phyloP scores from a whole-genome alignment of 2,329 filamentous ascomycete genomes.

The Aschersonia sp. region DNA sequence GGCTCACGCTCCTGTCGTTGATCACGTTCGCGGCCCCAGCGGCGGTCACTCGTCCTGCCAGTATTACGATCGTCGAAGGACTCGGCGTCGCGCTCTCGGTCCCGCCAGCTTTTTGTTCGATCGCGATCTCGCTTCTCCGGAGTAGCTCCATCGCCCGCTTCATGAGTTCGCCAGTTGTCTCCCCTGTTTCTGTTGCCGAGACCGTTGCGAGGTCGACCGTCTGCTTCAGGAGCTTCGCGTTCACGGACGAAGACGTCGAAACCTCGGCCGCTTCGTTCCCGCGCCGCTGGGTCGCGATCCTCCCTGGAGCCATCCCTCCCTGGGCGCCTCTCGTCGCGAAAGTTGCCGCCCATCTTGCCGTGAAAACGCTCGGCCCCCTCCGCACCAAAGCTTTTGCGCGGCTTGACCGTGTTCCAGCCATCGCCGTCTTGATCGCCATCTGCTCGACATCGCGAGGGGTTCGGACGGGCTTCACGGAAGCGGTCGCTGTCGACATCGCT shows the following conservation, averaged over 20 bases:
- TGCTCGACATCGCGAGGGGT: conserved; percentile 37
- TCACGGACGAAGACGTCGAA: conserved; percentile 37
- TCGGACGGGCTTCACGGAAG: conserved; percentile 30
- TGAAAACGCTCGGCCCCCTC: conserved; percentile 60
- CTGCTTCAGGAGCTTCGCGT: conserved; percentile 36
- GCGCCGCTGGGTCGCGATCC: conserved; percentile 33
- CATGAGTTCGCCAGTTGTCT: conserved; percentile 63
- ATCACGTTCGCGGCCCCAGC: conserved; percentile 43
- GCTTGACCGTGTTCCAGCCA: conserved; percentile 61
- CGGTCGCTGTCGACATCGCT: conserved; percentile 29
- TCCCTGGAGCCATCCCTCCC: conserved; percentile 33
- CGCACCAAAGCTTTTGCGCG: conserved; percentile 57
- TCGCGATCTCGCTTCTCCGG: conserved; percentile 37
- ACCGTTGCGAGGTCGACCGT: conserved; percentile 46
- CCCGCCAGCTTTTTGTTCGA: conserved; percentile 46
- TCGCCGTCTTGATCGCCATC: conserved; percentile 47
- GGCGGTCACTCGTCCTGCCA: conserved; percentile 29
- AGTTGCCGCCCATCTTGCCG: conserved; percentile 44
- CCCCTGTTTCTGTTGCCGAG: conserved; percentile 47
- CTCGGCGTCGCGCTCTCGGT: conserved; percentile 28
- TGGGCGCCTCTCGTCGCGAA: conserved; percentile 26
- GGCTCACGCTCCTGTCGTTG: conserved; percentile 63
- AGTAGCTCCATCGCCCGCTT: conserved; percentile 13
- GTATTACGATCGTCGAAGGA: conserved; percentile 41
- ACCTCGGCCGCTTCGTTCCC: conserved; percentile 29